These are phyloP conservation scores for Tagetes patula DNA, from an alignment of 129 eudicot genomes.

Conservation along the genomic window DNA sequence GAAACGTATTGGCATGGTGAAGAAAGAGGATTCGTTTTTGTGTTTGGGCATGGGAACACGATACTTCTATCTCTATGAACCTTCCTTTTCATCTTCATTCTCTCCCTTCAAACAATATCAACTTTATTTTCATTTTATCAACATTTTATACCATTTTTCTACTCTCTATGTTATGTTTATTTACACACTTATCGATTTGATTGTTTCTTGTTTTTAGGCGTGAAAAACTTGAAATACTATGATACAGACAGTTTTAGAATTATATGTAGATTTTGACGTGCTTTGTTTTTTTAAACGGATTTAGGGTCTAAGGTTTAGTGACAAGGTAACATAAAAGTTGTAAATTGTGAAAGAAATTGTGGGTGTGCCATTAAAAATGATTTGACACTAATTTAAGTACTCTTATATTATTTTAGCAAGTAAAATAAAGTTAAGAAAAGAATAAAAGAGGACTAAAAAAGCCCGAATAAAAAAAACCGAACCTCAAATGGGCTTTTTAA, in stretches of 20 bases:
- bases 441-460: background rate
- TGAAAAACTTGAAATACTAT: background rate
- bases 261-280: background rate
- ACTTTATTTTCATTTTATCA: slow-evolving; percentile 10
- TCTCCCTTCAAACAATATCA: slow-evolving; percentile 1
- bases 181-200: background rate
- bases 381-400: background rate
- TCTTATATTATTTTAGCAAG: background rate
- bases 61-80: slow-evolving; percentile 19
- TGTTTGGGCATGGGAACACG: slow-evolving; percentile 31
- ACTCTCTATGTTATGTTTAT: background rate
- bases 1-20: slow-evolving; percentile 35
- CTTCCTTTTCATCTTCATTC: slow-evolving; percentile 21
- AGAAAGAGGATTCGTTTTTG: slow-evolving; percentile 30
- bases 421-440: background rate
- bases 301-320: background rate
- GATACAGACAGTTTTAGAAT: background rate
- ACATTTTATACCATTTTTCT: background rate
- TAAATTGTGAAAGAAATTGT: background rate
- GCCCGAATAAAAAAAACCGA: background rate
- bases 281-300: background rate
- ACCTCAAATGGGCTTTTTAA: background rate
- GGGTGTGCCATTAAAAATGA: background rate
- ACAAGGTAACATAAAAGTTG: background rate
- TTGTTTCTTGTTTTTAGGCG: background rate